Evolutionary conservation across 2,329 filamentous ascomycete genomes (phyloP).

Genomic region (Dactylellina cionopaga): DNA sequence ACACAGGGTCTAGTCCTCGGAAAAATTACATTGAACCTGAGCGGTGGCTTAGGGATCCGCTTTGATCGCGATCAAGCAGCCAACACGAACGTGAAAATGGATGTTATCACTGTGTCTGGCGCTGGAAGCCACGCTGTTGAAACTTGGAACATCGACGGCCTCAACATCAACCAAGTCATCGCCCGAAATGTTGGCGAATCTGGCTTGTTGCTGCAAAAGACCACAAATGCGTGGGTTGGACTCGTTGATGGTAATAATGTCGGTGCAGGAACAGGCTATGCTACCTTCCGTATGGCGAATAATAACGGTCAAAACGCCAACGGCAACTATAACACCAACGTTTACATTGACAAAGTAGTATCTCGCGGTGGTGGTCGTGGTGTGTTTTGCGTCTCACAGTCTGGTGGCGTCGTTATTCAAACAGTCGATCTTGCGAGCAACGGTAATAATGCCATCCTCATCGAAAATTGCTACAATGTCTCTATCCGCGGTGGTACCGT

Average conservation of each 20-base stretch:
- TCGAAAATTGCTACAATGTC: constrained; percentile 71
- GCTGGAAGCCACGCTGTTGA: constrained; percentile 69
- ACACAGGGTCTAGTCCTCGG: constrained; percentile 65
- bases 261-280: constrained; percentile 67
- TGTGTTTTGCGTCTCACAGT: constrained; percentile 69
- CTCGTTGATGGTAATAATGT: constrained; percentile 69
- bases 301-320: constrained; percentile 66
- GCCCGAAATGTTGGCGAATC: constrained; percentile 68
- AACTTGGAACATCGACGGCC: constrained; percentile 70
- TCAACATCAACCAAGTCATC: constrained; percentile 66
- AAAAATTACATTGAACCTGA: constrained; percentile 68
- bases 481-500: constrained; percentile 66
- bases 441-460: constrained; percentile 68
- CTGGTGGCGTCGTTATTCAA: constrained; percentile 66
- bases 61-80: constrained; percentile 68
- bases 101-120: constrained; percentile 65
- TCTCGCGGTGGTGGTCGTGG: constrained; percentile 69
- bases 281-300: constrained; percentile 67
- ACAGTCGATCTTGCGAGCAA: constrained; percentile 66
- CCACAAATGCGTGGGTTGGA: constrained; percentile 66
- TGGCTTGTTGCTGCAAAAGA: constrained; percentile 68
- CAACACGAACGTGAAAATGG: constrained; percentile 68
- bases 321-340: constrained; percentile 66
- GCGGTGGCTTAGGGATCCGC: constrained; percentile 67
- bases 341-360: constrained; percentile 66